phyloP scores from a whole-genome alignment of 148 eudicot genomes.

The Oxyria digyna region DNA sequence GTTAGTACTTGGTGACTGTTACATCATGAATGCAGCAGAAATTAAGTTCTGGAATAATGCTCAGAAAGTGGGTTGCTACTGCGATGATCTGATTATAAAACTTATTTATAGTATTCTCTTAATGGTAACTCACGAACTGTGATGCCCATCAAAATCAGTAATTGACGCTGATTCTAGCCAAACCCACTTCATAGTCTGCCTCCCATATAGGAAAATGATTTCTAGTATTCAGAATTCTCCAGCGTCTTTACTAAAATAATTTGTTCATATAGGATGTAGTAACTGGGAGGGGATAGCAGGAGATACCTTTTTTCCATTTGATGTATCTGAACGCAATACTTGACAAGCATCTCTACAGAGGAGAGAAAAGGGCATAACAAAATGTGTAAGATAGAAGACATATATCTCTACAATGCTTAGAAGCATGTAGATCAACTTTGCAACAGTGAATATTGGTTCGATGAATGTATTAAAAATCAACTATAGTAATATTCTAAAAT shows the following conservation, averaged over 20 bases:
- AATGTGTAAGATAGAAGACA: background rate
- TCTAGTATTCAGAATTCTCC: background rate
- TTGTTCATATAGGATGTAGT: background rate
- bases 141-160: background rate
- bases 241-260: background rate
- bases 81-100: background rate
- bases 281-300: background rate
- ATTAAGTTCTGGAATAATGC: background rate
- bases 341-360: conserved; percentile 16
- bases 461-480: background rate
- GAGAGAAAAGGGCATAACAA: background rate
- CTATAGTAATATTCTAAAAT: background rate
- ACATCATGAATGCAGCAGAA: background rate
- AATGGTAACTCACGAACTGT: background rate
- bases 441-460: background rate
- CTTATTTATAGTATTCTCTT: background rate
- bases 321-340: conserved; percentile 9
- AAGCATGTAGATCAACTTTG: background rate
- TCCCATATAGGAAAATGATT: background rate
- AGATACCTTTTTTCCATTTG: conserved; percentile 20
- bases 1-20: background rate
- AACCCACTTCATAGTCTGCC: background rate
- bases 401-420: background rate
- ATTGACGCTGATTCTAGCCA: background rate
- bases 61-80: background rate